Evolutionary conservation across 257 asterid species (phyloP).

Genomic region (Nicotiana knightiana): DNA sequence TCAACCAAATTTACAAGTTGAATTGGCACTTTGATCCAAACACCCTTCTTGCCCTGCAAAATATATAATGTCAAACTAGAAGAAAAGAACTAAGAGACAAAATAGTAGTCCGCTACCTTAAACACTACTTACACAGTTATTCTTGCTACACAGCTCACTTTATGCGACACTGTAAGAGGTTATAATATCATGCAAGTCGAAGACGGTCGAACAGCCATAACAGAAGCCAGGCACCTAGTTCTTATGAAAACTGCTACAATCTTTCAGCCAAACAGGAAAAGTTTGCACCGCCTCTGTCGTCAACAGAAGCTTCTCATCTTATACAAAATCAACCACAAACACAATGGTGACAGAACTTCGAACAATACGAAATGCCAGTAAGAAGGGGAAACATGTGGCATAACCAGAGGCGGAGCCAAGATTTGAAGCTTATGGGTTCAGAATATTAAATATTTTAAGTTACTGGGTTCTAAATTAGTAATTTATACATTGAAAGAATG

Average conservation of each 20-base stretch:
- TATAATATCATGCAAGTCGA: not conserved
- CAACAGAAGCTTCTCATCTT: not conserved
- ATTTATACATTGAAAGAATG: too few relatives aligned
- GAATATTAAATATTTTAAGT: too few relatives aligned
- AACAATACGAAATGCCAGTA: not conserved
- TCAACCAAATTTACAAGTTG: conserved; percentile 54
- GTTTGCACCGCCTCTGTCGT: not conserved
- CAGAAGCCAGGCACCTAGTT: not conserved
- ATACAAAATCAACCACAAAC: not conserved
- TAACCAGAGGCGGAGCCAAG: too few relatives aligned
- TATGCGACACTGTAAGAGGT: not conserved
- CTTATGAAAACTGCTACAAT: not conserved
- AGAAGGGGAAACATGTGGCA: not conserved
- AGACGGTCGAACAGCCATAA: not conserved
- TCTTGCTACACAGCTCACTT: not conserved
- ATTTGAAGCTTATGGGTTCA: too few relatives aligned
- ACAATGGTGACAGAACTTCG: not conserved
- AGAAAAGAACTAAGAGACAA: too few relatives aligned
- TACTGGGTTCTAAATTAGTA: too few relatives aligned
- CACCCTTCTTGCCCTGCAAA: conserved; percentile 71
- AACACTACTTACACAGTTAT: not conserved
- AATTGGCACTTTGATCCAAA: conserved; percentile 67
- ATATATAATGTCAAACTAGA: not conserved
- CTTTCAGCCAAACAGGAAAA: not conserved
- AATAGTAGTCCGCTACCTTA: not conserved